Base-by-base conservation (phyloP, 2,329 filamentous ascomycete species). In the Alternaria longipes region DNA sequence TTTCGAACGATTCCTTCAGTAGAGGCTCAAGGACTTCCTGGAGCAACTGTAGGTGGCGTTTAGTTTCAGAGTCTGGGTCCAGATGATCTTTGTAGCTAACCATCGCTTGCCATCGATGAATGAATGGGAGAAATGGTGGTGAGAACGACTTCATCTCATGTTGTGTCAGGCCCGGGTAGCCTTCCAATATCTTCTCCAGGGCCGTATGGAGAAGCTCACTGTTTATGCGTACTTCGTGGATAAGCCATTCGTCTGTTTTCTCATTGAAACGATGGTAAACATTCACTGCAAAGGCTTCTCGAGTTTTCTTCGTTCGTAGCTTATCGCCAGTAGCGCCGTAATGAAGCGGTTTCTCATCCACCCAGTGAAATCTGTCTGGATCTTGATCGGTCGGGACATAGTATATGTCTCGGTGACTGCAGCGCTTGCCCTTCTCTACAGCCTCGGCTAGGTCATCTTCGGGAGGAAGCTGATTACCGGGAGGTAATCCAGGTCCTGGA, bases 161-260 rank as follows among this genome's bases (percentile, higher is more conserved):
- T n/a, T 85, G 83, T 2, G 86, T 85, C 34, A 91, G 81, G 1
- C 87, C 86, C 0, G 85, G 84, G 59, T 89, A 90, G 6, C 81
- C 84, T 3, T 81, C 77, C 11, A 90, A 80, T 11, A 89, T 81
- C 12, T 83, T 79, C 11, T 79, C 79, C 0, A 91, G 79, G 3
- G 86, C 81, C 2, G 80, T 78, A 73, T 87, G 87, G 41, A 91
- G 77, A 56, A 84, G 80, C 2, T 87, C 84, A 28, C 84, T 89
- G 74, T 91, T 88, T 9, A 91, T 78, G 3, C 50, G 41, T 34
- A 67, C 18, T 22, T 55, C 30, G 30, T 49, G 22, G 5, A 56
- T 56, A 1, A 18, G 14, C 61, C 65, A 68, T 24, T 64, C 54
- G 16, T 61, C 56, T 5, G 24, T 30, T 4, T 18, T 24, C n/a